A percentile compares a stretch with the other conserved stretches of the same genome.
These are phyloP conservation scores for Saposhnikovia divaricata DNA, from an alignment of 129 eudicot genomes.

Conservation along the genomic window DNA sequence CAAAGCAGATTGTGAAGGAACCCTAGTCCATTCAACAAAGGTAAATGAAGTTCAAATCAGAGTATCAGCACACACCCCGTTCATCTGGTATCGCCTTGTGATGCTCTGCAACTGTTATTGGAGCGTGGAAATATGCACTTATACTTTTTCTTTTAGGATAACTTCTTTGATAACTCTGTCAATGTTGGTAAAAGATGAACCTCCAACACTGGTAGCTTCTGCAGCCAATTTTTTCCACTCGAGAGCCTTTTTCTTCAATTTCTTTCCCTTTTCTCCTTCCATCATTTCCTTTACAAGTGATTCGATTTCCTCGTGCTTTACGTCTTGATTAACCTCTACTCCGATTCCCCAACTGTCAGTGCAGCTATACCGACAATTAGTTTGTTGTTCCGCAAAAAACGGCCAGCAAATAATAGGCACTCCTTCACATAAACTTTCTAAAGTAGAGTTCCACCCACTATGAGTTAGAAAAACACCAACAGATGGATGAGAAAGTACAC, in stretches of 20 bases:
- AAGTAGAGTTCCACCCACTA: slow-evolving; percentile 35
- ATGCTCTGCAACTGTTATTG: neutral
- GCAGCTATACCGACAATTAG: slow-evolving; percentile 34
- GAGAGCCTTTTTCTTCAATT: slow-evolving; percentile 26
- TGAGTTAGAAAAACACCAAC: slow-evolving; percentile 32
- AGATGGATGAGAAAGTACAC: slow-evolving; percentile 24
- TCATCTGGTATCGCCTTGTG: neutral
- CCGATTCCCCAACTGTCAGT: slow-evolving; percentile 37
- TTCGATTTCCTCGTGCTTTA: slow-evolving; percentile 35
- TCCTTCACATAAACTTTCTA: slow-evolving; percentile 25
- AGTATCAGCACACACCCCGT: neutral
- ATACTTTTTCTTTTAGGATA: slow-evolving; percentile 5
- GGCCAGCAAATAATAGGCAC: slow-evolving; percentile 44
- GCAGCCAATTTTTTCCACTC: slow-evolving; percentile 34
- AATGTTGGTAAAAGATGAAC: slow-evolving; percentile 27
- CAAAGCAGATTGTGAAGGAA: neutral
- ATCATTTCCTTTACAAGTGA: slow-evolving; percentile 28
- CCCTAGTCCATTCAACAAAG: neutral
- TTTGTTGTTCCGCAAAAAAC: slow-evolving; percentile 38
- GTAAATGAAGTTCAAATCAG: neutral
- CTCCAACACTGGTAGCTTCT: slow-evolving; percentile 25
- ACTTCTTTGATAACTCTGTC: slow-evolving; percentile 18
- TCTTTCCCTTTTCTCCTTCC: slow-evolving; percentile 36
- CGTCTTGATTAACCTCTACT: slow-evolving; percentile 34
- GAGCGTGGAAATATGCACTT: neutral